These are phyloP conservation scores for Cucumis melo DNA, from an alignment of 306 rosid genomes.

Conservation along the genomic window DNA sequence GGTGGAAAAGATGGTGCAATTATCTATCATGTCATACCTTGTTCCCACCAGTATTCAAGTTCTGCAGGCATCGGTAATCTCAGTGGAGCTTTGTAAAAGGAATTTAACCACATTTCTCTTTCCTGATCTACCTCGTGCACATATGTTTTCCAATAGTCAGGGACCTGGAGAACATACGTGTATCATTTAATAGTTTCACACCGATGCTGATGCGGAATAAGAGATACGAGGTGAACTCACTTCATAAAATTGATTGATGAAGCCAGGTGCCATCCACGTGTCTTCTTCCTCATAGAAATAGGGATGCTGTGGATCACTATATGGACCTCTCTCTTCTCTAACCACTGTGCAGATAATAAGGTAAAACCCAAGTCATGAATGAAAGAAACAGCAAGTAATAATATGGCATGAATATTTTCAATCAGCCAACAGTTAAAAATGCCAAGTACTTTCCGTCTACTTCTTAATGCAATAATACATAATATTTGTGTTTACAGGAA, in stretches of 20 bases:
- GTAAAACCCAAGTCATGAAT: conserved; percentile 10
- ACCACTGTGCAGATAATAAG: conserved; percentile 45
- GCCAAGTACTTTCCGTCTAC: not conserved
- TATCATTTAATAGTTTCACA: not conserved
- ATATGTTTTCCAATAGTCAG: conserved; percentile 82
- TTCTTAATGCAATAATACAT: not conserved
- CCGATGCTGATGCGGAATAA: not conserved
- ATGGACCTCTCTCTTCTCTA: conserved; percentile 88
- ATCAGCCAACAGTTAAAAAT: not conserved
- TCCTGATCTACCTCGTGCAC: conserved; percentile 81
- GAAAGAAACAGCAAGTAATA: not conserved
- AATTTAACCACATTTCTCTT: conserved; percentile 96
- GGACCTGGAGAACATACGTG: conserved; percentile 43
- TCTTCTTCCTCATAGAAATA: conserved; percentile 90
- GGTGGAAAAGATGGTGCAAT: not conserved
- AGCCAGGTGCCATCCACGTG: conserved; percentile 97
- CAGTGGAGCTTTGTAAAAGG: conserved; percentile 83
- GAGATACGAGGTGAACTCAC: conserved; percentile 23
- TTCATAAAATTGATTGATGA: conserved; percentile 83
- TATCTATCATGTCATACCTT: conserved; percentile 22
- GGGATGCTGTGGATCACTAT: conserved; percentile 85
- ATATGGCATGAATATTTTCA: not conserved
- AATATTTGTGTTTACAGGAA: not conserved
- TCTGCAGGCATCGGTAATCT: conserved; percentile 97
- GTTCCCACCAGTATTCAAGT: conserved; percentile 86